Conservation (phyloP, 768 basidiomycete genomes). For the Serpula lacrymans region DNA sequence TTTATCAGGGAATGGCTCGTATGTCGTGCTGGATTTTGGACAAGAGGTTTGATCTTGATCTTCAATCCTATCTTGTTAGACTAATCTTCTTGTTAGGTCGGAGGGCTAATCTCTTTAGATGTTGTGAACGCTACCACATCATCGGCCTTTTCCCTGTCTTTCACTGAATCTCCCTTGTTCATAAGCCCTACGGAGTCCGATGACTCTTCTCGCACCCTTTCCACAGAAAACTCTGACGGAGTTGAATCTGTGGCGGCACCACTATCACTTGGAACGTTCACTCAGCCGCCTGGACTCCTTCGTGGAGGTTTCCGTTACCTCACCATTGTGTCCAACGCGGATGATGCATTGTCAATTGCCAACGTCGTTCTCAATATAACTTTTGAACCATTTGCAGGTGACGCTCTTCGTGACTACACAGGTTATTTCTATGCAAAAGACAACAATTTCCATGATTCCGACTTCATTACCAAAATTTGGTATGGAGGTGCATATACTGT, state of each 20-base stretch:
- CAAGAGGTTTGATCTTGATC: conserved; percentile 26
- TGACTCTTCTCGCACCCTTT: conserved; percentile 28
- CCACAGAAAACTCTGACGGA: conserved; percentile 30
- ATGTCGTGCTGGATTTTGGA: conserved; percentile 37
- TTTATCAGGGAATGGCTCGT: conserved; percentile 28
- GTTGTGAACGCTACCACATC: conserved; percentile 9
- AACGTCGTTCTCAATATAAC: conserved; percentile 10
- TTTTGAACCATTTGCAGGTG: conserved; percentile 10
- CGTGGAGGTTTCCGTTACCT: conserved; percentile 16
- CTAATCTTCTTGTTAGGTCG: conserved; percentile 20
- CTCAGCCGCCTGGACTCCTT: conserved; percentile 34
- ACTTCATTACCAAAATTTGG: conserved; percentile 16
- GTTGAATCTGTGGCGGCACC: conserved; percentile 30
- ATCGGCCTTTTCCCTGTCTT: conserved; percentile 9
- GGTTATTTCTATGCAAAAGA: conserved; percentile 16
- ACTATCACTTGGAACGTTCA: conserved; percentile 24
- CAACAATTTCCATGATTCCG: conserved; percentile 1
- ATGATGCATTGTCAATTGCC: conserved; percentile 4
- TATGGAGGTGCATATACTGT: conserved; percentile 20
- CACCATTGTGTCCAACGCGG: conserved; percentile 8
- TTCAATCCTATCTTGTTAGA: not conserved
- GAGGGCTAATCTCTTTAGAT: conserved; percentile 29
- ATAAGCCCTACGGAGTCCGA: conserved; percentile 17
- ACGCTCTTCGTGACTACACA: conserved; percentile 11
- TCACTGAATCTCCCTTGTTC: conserved; percentile 16